Percentiles rank a stretch among this genome's conserved stretches.
Evolutionary conservation across 2,329 filamentous ascomycete species (phyloP).

Genomic region (Phoma herbarum): DNA sequence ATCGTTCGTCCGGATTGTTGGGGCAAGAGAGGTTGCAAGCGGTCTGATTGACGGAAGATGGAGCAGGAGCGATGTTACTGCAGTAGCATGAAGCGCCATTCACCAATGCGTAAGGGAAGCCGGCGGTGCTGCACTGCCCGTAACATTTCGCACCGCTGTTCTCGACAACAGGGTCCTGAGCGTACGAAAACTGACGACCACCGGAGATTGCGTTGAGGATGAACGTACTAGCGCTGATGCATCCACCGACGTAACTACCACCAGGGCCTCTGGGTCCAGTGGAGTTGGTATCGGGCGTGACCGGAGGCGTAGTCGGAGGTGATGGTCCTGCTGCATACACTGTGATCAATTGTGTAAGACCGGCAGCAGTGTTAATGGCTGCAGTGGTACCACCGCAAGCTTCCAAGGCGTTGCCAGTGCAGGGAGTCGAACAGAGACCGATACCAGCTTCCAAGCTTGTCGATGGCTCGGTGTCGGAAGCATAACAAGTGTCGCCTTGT

Average conservation of each 20-base stretch:
- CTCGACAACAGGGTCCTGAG: neutral
- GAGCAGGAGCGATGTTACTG: neutral
- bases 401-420: neutral
- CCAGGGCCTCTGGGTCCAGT: neutral
- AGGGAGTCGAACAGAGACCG: constrained; percentile 5
- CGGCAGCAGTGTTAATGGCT: neutral
- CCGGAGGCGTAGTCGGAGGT: neutral
- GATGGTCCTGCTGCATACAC: neutral
- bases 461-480: neutral
- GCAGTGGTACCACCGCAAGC: constrained; percentile 1
- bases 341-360: constrained; percentile 1
- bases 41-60: neutral
- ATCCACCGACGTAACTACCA: neutral
- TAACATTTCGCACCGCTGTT: constrained; percentile 1
- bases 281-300: neutral
- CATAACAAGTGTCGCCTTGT: constrained; percentile 4
- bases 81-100: constrained; percentile 2
- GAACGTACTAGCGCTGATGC: neutral
- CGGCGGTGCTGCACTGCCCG: neutral
- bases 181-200: neutral
- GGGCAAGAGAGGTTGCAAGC: neutral
- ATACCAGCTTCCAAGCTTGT: constrained; percentile 1
- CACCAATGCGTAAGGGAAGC: neutral
- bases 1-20: neutral
- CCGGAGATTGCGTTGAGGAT: neutral